phyloP scores from a whole-genome alignment of 495 filamentous ascomycete species.

The Patellaria atrata region DNA sequence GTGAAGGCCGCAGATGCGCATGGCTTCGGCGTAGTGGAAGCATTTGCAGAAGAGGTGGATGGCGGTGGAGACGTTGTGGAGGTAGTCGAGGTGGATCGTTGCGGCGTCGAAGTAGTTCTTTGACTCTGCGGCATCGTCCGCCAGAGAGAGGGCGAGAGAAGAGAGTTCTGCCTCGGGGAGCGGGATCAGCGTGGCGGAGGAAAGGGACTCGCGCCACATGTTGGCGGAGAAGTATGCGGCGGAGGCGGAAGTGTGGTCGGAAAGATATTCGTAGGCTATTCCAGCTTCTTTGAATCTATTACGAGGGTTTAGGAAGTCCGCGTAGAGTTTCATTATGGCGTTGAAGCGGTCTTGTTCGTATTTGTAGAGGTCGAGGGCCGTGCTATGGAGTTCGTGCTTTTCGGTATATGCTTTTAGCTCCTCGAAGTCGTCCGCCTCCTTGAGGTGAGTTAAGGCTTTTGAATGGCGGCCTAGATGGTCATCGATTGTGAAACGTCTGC shows the following conservation, averaged over 20 bases:
- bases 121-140: conserved; percentile 56
- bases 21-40: conserved; percentile 69
- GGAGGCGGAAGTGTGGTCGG: conserved; percentile 52
- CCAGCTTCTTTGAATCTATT: conserved; percentile 76
- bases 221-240: conserved; percentile 68
- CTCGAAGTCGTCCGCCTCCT: conserved; percentile 51
- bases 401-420: conserved; percentile 59
- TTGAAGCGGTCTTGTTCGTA: conserved; percentile 51
- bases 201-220: conserved; percentile 81
- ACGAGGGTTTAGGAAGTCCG: conserved; percentile 54
- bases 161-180: conserved; percentile 41
- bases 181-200: conserved; percentile 52
- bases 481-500: conserved; percentile 73
- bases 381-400: conserved; percentile 64
- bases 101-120: conserved; percentile 74
- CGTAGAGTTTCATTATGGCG: conserved; percentile 59
- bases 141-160: conserved; percentile 50
- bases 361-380: conserved; percentile 68
- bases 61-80: conserved; percentile 51
- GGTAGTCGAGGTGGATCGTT: conserved; percentile 65
- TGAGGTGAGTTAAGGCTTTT: conserved; percentile 68
- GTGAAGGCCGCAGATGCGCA: conserved; percentile 47
- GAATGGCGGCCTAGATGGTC: conserved; percentile 59
- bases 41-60: conserved; percentile 65
- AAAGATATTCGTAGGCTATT: conserved; percentile 76